Evolutionary conservation across 2,329 filamentous ascomycete genomes (phyloP), one percentile per base, ranked within the genome.

Genomic region (Diplodia corticola): DNA sequence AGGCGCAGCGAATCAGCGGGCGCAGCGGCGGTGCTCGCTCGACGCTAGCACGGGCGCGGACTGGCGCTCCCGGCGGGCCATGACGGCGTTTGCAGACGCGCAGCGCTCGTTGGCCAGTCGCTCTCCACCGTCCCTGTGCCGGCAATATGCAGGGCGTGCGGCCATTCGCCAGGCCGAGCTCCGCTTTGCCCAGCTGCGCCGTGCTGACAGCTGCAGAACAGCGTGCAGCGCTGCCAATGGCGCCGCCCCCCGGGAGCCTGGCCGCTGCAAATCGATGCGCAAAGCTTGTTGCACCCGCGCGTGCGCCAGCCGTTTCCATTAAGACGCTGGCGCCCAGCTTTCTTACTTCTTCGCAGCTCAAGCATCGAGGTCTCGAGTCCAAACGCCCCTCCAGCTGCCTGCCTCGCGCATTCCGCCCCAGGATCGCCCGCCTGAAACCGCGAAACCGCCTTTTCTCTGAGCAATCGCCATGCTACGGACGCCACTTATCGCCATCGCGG

Each of bases 251-350:
- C 44, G 44, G 57, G 57, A n/a, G 57, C 57, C 57, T 61, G 44
- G 57, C 30, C 44, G 44, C 57, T 49, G 63, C 63, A 53, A 65
- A 65, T 65, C 50, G 63, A 65, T 55, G 63, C 49, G 63, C 63
- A 55, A 65, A 65, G 63, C 63, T 55, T 55, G 63, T 65, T 35
- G 50, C 63, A 57, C 63, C 49, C 50, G 50, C 37, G 26, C 26
- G 48, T 28, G 44, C 35, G 59, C 44, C 28, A 28, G 57, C 59
- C 59, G 37, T 20, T 24, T 30, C 63, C 63, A 64, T 61, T 65
- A 65, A 65, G 63, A 44, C 63, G 63, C 63, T 26, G 63, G 51
- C 63, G 63, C 51, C 63, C 53, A 65, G 63, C 63, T 65, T 57
- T 49, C 30, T 46, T 35, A 53, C 44, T 54, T 65, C 63, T 50